Evolutionary conservation across 1,284 basidiomycete genomes (phyloP).

Genomic region (Ceratobasidium sp.): DNA sequence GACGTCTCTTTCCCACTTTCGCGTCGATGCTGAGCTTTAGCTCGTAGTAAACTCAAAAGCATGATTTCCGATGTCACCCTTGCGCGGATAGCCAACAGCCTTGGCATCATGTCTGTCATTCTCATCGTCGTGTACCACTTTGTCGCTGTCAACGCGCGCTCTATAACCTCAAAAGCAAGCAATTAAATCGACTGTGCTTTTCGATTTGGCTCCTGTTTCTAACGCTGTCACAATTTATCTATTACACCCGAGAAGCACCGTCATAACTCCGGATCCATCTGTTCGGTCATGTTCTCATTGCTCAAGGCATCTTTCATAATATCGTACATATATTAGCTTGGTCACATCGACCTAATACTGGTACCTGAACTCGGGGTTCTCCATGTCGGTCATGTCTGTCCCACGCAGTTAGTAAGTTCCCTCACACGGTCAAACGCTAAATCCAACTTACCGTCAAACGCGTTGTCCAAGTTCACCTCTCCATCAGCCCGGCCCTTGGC

Average conservation of each 20-base stretch:
- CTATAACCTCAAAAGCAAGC: conserved; percentile 32
- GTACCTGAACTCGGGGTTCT: conserved; percentile 47
- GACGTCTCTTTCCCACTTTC: background rate
- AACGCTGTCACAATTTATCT: background rate
- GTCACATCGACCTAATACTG: conserved; percentile 30
- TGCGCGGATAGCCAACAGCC: conserved; percentile 84
- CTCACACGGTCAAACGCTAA: background rate
- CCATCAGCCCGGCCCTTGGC: conserved; percentile 27
- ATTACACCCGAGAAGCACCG: background rate
- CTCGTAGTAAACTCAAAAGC: background rate
- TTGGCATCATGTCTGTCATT: conserved; percentile 85
- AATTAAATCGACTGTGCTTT: conserved; percentile 55
- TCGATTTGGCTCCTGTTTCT: background rate
- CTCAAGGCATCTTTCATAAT: background rate
- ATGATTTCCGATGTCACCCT: conserved; percentile 84
- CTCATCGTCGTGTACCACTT: conserved; percentile 89
- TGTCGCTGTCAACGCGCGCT: conserved; percentile 80
- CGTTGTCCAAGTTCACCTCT: conserved; percentile 41
- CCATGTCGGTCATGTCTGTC: conserved; percentile 48
- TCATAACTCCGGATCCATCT: background rate
- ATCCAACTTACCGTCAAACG: conserved; percentile 38
- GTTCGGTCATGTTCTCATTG: background rate
- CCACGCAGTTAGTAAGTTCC: background rate
- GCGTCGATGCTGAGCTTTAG: background rate
- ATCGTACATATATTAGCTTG: conserved; percentile 9